A percentile compares a stretch with the other conserved stretches of the same genome.
Conservation (phyloP, 148 eudicot species). For the Mesembryanthemum crystallinum region DNA sequence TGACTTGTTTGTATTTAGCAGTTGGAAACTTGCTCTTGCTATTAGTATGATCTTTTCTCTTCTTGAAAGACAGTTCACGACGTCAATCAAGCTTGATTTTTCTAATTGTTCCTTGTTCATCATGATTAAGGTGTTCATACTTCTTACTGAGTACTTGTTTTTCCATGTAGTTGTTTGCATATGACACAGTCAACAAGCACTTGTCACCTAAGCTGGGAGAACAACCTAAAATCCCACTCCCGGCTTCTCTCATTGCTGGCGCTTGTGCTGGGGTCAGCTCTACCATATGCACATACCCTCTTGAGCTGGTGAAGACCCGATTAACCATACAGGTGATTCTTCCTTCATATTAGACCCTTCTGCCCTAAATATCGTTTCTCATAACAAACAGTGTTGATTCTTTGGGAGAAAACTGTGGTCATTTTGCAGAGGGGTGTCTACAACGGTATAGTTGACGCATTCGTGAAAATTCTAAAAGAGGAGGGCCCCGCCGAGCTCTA, state of each 20-base stretch:
- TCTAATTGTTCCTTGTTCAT: not conserved
- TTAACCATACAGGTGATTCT: constrained; percentile 78
- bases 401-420: not conserved
- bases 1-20: not conserved
- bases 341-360: not conserved
- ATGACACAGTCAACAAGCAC: constrained; percentile 82
- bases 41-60: not conserved
- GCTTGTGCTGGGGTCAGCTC: constrained; percentile 94
- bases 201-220: constrained; percentile 77
- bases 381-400: not conserved
- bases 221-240: constrained; percentile 58
- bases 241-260: constrained; percentile 88
- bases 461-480: constrained; percentile 61
- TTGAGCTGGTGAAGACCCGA: constrained; percentile 94
- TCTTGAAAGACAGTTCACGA: not conserved
- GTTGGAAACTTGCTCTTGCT: not conserved
- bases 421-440: constrained; percentile 63
- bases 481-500: constrained; percentile 75
- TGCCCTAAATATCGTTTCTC: not conserved
- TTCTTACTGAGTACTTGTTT: constrained; percentile 1
- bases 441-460: constrained; percentile 65
- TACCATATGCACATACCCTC: constrained; percentile 83
- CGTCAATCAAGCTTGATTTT: not conserved
- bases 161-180: constrained; percentile 69
- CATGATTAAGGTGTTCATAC: constrained; percentile 5